These are phyloP conservation scores for Pseudocercospora musae DNA, from an alignment of 2,329 filamentous ascomycete genomes.

Conservation along the genomic window DNA sequence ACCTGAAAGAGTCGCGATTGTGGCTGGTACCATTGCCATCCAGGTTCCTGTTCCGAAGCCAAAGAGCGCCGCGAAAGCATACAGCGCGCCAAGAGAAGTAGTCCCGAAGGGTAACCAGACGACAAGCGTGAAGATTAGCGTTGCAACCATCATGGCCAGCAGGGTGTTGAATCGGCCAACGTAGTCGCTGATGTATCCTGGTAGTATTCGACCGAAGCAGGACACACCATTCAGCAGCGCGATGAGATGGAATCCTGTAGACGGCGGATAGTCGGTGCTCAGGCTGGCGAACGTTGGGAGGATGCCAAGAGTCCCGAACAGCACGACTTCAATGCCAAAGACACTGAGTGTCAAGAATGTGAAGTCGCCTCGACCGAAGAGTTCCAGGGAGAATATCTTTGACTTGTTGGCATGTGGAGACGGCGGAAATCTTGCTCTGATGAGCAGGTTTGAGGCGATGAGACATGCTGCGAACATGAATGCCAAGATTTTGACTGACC, in stretches of 20 bases:
- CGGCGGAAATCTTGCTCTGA: slow-evolving; percentile 37
- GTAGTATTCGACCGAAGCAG: slow-evolving; percentile 44
- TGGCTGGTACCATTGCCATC: slow-evolving; percentile 46
- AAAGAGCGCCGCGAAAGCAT: slow-evolving; percentile 47
- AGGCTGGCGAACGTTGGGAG: slow-evolving; percentile 48
- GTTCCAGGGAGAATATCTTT: slow-evolving; percentile 44
- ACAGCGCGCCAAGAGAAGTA: slow-evolving; percentile 39
- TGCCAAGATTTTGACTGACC: slow-evolving; percentile 38
- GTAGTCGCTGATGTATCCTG: slow-evolving; percentile 44
- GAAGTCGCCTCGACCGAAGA: slow-evolving; percentile 30
- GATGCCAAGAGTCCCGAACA: slow-evolving; percentile 49
- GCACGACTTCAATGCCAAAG: slow-evolving; percentile 48
- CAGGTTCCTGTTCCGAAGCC: slow-evolving; percentile 51
- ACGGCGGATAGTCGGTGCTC: slow-evolving; percentile 27
- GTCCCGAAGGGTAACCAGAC: slow-evolving; percentile 48
- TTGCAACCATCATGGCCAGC: slow-evolving; percentile 36
- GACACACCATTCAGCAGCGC: slow-evolving; percentile 46
- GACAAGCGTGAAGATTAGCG: slow-evolving; percentile 41
- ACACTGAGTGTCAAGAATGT: slow-evolving; percentile 10
- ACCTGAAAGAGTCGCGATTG: slow-evolving; percentile 47
- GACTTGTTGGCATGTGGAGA: slow-evolving; percentile 32
- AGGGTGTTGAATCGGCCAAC: slow-evolving; percentile 49
- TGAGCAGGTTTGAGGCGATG: slow-evolving; percentile 31
- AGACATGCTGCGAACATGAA: slow-evolving; percentile 39
- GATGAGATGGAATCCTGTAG: slow-evolving; percentile 44